A percentile compares a stretch with the other conserved stretches of the same genome.
Evolutionary conservation across 306 rosid species (phyloP).

Genomic region (Macrotyloma uniflorum): DNA sequence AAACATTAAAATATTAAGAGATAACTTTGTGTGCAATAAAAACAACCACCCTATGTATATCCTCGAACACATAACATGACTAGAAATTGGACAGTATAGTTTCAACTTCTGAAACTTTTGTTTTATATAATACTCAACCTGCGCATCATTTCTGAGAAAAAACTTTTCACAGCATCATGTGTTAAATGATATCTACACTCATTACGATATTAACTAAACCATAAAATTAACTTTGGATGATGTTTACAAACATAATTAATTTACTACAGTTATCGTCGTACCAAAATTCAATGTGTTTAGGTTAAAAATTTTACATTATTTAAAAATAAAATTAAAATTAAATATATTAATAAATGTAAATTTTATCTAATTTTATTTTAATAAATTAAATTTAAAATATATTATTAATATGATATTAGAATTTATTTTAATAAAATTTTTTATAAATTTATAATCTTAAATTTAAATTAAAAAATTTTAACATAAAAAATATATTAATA

Average conservation of each 20-base stretch:
- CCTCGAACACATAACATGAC: slow-evolving; percentile 22
- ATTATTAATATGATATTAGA: no score
- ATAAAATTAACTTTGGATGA: background rate
- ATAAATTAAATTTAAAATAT: no score
- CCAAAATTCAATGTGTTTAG: background rate
- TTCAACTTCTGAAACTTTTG: slow-evolving; percentile 6
- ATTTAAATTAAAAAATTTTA: no score
- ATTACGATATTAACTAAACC: background rate
- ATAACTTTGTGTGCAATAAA: slow-evolving; percentile 16
- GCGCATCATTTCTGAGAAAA: background rate
- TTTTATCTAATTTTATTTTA: no score
- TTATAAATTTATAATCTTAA: no score
- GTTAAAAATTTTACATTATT: no score
- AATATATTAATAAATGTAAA: no score
- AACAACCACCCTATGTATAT: slow-evolving; percentile 22
- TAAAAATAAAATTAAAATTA: no score
- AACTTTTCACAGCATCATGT: background rate
- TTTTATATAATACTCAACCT: background rate
- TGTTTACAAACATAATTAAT: background rate
- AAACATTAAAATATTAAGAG: background rate
- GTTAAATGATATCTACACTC: slow-evolving; percentile 19
- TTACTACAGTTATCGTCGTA: background rate
- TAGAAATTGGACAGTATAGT: slow-evolving; percentile 10
- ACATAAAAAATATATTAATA: no score
- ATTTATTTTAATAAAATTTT: no score